Evolutionary conservation across 305 asterid species (phyloP).

Genomic region (Fraxinus paxiana): DNA sequence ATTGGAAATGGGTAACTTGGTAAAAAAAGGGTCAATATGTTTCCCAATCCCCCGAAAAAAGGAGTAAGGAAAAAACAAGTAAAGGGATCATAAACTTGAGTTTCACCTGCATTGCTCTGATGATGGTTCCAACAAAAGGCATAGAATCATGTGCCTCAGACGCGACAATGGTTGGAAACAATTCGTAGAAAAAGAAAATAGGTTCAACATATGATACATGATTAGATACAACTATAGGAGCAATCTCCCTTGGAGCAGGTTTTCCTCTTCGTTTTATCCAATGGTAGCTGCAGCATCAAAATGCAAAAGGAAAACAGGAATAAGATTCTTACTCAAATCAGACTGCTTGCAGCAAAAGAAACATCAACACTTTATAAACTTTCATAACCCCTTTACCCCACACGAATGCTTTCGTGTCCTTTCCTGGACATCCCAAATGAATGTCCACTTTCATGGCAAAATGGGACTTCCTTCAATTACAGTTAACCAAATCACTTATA

Average conservation of each 20-base stretch:
- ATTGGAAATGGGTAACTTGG: neutral
- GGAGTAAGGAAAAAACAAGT: neutral
- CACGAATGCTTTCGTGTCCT: constrained; percentile 6
- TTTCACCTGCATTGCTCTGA: constrained; percentile 97
- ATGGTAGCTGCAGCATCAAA: constrained; percentile 62
- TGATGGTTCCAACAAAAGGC: constrained; percentile 97
- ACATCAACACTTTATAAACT: neutral
- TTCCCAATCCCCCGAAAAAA: neutral
- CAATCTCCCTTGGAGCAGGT: constrained; percentile 88
- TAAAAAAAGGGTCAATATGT: neutral
- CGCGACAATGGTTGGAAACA: constrained; percentile 91
- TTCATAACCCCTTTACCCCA: neutral
- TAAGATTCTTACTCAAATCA: constrained; percentile 24
- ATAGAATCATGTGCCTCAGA: constrained; percentile 95
- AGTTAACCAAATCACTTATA: neutral
- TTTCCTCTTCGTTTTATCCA: constrained; percentile 92
- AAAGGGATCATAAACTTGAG: neutral
- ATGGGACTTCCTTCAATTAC: neutral
- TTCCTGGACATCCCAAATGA: neutral
- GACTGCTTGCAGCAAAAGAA: neutral
- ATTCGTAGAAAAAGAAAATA: constrained; percentile 88
- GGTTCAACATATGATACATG: constrained; percentile 93
- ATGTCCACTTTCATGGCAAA: neutral
- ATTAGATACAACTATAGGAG: constrained; percentile 91
- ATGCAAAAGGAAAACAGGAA: constrained; percentile 9